A percentile compares a stretch with the other conserved stretches of the same genome.
These are phyloP conservation scores for Furcasterigmium furcatum DNA, from an alignment of 2,329 filamentous ascomycete species.

Conservation along the genomic window DNA sequence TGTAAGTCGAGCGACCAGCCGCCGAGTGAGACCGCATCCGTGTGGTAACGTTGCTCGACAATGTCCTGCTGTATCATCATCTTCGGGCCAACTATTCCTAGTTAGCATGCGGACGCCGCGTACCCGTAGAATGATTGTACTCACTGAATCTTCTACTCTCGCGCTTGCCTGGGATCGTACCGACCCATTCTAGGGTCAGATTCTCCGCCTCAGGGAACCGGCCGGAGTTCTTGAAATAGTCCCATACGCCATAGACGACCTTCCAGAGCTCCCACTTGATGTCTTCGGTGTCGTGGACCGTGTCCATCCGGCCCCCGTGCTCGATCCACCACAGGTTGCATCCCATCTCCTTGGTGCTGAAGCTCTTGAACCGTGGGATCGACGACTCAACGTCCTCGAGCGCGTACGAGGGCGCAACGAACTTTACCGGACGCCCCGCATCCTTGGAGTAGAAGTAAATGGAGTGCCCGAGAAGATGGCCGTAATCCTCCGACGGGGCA, in stretches of 20 bases:
- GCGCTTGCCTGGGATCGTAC: conserved; percentile 19
- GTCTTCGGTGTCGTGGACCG: conserved; percentile 19
- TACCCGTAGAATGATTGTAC: neutral
- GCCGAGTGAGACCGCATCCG: conserved; percentile 17
- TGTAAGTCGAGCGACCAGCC: conserved; percentile 21
- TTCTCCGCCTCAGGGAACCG: conserved; percentile 19
- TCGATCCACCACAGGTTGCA: conserved; percentile 21
- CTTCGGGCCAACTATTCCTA: conserved; percentile 15
- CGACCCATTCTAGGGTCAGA: conserved; percentile 19
- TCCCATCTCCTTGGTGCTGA: conserved; percentile 19
- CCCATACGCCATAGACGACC: conserved; percentile 19
- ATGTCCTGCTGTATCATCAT: conserved; percentile 20
- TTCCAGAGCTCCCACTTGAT: conserved; percentile 22
- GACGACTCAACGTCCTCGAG: conserved; percentile 16
- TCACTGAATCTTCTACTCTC: conserved; percentile 18
- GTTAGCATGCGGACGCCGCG: too few relatives aligned
- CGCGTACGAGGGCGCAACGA: conserved; percentile 18
- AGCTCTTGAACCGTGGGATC: conserved; percentile 19
- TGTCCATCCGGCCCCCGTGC: conserved; percentile 18
- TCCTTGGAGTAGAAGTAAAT: conserved; percentile 22
- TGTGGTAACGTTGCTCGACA: conserved; percentile 18
- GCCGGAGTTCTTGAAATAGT: conserved; percentile 21
- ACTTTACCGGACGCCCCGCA: conserved; percentile 14
- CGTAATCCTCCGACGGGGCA: conserved; percentile 18
- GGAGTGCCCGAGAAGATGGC: conserved; percentile 20